These are phyloP conservation scores for Fusarium chaquense DNA, from an alignment of 2,329 filamentous ascomycete species.

Conservation along the genomic window DNA sequence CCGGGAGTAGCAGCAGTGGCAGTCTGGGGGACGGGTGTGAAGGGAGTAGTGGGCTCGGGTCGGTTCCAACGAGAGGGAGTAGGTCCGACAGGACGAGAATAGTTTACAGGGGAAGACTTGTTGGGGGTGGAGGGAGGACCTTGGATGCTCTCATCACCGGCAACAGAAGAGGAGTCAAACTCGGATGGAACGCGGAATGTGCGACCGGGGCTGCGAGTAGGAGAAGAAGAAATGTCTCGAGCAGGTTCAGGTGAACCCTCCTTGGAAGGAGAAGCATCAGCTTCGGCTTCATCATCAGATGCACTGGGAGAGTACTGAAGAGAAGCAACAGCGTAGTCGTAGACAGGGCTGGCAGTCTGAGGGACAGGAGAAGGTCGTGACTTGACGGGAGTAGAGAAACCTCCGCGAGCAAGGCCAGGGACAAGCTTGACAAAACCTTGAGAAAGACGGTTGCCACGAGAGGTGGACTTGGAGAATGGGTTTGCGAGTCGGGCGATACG, in stretches of 20 bases:
- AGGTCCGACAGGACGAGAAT: conserved; percentile 46
- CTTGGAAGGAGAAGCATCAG: not conserved
- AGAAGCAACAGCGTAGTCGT: conserved; percentile 23
- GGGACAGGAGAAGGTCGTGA: conserved; percentile 42
- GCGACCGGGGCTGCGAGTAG: conserved; percentile 29
- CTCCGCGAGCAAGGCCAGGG: conserved; percentile 43
- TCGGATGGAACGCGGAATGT: conserved; percentile 38
- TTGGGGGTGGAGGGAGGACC: conserved; percentile 21
- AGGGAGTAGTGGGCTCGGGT: conserved; percentile 43
- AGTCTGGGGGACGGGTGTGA: conserved; percentile 27
- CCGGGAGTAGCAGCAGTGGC: conserved; percentile 8
- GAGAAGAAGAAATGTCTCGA: conserved; percentile 1
- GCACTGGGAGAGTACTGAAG: conserved; percentile 8
- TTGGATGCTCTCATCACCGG: conserved; percentile 8
- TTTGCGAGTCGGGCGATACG: conserved; percentile 44
- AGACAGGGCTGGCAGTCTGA: conserved; percentile 25
- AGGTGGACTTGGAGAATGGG: conserved; percentile 41
- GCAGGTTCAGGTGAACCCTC: not conserved
- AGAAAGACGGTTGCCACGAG: conserved; percentile 44
- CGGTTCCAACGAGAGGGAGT: conserved; percentile 48
- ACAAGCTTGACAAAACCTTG: conserved; percentile 48
- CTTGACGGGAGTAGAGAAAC: conserved; percentile 49
- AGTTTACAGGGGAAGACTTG: conserved; percentile 38
- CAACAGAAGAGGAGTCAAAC: conserved; percentile 33
- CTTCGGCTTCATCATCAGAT: not conserved